phyloP scores from a whole-genome alignment of 2,329 filamentous ascomycete genomes.

The Aspergillus nomiae region DNA sequence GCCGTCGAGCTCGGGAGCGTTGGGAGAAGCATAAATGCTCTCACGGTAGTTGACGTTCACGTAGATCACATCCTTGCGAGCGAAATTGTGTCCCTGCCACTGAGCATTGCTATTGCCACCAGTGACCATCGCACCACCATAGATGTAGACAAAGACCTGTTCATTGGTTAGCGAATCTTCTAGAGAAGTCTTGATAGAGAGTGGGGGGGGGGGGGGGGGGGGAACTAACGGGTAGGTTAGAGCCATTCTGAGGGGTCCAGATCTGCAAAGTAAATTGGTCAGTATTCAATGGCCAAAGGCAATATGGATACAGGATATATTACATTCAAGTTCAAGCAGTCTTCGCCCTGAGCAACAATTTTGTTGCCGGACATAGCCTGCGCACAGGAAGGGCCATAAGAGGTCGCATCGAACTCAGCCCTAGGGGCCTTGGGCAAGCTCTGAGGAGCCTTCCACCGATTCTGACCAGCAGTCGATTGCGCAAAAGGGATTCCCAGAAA shows the following conservation, averaged over 20 bases:
- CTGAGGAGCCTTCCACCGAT: conserved; percentile 25
- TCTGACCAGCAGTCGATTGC: conserved; percentile 21
- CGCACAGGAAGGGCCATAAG: conserved; percentile 24
- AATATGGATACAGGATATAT: background rate
- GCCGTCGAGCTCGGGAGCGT: conserved; percentile 22
- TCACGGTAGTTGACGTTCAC: conserved; percentile 28
- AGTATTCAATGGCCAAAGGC: background rate
- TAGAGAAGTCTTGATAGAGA: too few species aligned
- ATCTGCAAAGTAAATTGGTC: conserved; percentile 2
- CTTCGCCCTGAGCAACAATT: conserved; percentile 24
- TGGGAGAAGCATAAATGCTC: conserved; percentile 24
- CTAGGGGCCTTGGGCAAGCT: conserved; percentile 11
- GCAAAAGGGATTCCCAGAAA: conserved; percentile 27
- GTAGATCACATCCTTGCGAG: conserved; percentile 26
- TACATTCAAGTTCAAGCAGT: conserved; percentile 24
- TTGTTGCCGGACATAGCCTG: conserved; percentile 25
- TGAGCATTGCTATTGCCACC: conserved; percentile 26
- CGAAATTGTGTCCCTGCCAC: conserved; percentile 27
- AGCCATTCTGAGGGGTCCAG: conserved; percentile 20
- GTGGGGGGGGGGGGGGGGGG: too few species aligned
- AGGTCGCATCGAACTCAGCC: conserved; percentile 19
- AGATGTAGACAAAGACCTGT: conserved; percentile 52
- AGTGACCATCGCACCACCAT: conserved; percentile 64
- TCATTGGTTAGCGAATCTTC: background rate
- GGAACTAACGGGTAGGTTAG: conserved; percentile 13